Percentiles rank a stretch among this genome's conserved stretches.
These are phyloP conservation scores for Sistotremastrum niveocremeum DNA, from an alignment of 768 basidiomycete species.

Conservation along the genomic window DNA sequence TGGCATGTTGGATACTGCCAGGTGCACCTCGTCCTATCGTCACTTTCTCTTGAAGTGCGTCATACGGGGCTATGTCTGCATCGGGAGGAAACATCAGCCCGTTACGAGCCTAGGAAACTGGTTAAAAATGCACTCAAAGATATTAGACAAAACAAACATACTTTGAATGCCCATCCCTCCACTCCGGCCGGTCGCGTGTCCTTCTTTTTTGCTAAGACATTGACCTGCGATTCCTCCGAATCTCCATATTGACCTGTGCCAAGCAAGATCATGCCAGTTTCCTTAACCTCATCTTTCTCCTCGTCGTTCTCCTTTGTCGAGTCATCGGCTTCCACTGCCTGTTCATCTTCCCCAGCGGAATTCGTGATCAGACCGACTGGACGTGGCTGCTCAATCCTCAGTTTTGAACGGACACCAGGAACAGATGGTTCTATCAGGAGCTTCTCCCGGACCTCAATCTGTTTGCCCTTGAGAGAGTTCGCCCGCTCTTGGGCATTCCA, in stretches of 20 bases:
- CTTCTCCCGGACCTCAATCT: constrained; percentile 54
- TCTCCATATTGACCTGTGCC: constrained; percentile 15
- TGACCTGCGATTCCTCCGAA: constrained; percentile 23
- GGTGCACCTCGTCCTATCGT: constrained; percentile 22
- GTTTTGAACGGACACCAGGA: constrained; percentile 53
- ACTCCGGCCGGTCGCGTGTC: constrained; percentile 61
- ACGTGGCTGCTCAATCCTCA: constrained; percentile 47
- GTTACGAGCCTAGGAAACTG: constrained; percentile 60
- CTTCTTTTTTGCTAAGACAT: constrained; percentile 73
- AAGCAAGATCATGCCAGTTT: constrained; percentile 11
- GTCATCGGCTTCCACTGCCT: neutral
- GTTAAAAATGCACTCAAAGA: constrained; percentile 1
- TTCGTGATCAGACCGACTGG: constrained; percentile 40
- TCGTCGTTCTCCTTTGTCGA: constrained; percentile 14
- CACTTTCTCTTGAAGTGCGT: constrained; percentile 16
- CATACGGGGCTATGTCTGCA: constrained; percentile 73
- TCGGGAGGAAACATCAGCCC: constrained; percentile 93
- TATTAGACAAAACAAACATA: constrained; percentile 14
- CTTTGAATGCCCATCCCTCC: constrained; percentile 77
- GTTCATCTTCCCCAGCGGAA: constrained; percentile 7
- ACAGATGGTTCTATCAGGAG: constrained; percentile 60
- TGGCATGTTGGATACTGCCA: constrained; percentile 60
- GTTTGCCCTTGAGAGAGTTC: constrained; percentile 47
- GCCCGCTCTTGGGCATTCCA: constrained; percentile 85
- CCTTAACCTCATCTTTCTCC: constrained; percentile 14